Base-by-base conservation (phyloP, 768 basidiomycete genomes). In the Suillus sp. region DNA sequence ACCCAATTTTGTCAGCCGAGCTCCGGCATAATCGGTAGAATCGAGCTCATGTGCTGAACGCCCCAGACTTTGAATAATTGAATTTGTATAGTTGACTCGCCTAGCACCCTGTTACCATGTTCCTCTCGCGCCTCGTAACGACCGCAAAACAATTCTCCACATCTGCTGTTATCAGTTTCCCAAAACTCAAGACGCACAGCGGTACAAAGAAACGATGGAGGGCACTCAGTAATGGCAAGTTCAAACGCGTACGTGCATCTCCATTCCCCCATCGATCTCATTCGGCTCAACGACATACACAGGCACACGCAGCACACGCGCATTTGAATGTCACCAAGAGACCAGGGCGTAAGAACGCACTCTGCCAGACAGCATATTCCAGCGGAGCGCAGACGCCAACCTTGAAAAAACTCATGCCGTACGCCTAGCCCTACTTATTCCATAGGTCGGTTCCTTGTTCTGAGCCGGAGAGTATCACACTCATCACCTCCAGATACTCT, bases 191-290 rank as follows among this genome's bases (percentile, higher is more conserved):
- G 75, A 84, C 88, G 1, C 91, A 93, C 72, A 88, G 86, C 3
- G 91, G 91, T 11, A 84, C 91, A 27, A 92, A 92, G 78, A 93
- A 93, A 76, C 80, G 91, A 65, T 93, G 90, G 90, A 79, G 84
- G 62, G 87, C 88, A 3, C 74, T 92, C 51, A 83, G 84, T n/a
- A 86, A 84, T 30, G 84, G 86, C 51, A 72, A 79, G 18, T 93
- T 92, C 80, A 92, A 93, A 80, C 89, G 91, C 68, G 91, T 92
- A 64, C 50, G 87, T 77, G 20, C 40, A 38, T 47, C 38, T 62
- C 25, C 27, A 53, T 30, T 30, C 34, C 38, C 27, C n/a, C 35
- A 43, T 20, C 40, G 1, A 57, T 50, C 11, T 20, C 51, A 25
- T 57, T 56, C 32, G 27, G 22, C 59, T 60, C 32, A 37, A 55